Conservation (phyloP, 192 early-diverging fungal species). For the Rhizophagus sp. region DNA sequence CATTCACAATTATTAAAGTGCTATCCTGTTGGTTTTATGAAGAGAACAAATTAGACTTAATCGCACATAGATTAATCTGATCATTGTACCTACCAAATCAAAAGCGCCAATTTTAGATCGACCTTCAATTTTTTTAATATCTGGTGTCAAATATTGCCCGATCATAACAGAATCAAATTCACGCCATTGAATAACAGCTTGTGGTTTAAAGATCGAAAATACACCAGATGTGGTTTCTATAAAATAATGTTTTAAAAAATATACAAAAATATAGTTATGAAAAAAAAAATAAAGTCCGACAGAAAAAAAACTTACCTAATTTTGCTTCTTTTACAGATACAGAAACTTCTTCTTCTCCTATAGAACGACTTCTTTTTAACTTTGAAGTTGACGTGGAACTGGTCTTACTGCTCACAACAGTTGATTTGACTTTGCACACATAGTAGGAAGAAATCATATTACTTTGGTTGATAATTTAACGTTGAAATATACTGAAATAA, state of each 20-base stretch:
- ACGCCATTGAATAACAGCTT: neutral
- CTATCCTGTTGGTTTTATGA: conserved; percentile 50
- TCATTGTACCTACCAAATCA: conserved; percentile 22
- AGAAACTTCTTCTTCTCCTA: neutral
- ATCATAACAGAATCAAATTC: conserved; percentile 20
- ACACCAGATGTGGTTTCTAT: neutral
- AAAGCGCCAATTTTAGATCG: conserved; percentile 14
- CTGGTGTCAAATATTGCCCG: neutral
- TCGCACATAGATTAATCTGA: neutral
- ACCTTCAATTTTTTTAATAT: neutral
- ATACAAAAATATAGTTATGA: neutral
- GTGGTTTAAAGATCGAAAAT: conserved; percentile 13
- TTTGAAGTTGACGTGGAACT: no score
- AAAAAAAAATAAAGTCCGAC: neutral
- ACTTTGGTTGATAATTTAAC: neutral
- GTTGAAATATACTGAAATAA: no score
- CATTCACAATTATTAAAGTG: conserved; percentile 72
- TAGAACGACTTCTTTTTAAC: neutral
- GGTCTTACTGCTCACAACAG: neutral
- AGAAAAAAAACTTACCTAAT: neutral
- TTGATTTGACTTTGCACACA: neutral
- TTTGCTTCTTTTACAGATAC: conserved; percentile 1
- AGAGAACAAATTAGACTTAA: neutral
- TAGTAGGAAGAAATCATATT: neutral
- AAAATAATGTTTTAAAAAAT: neutral